Base-by-base conservation (phyloP, 2,329 filamentous ascomycete species). In the Fusarium hainanense region DNA sequence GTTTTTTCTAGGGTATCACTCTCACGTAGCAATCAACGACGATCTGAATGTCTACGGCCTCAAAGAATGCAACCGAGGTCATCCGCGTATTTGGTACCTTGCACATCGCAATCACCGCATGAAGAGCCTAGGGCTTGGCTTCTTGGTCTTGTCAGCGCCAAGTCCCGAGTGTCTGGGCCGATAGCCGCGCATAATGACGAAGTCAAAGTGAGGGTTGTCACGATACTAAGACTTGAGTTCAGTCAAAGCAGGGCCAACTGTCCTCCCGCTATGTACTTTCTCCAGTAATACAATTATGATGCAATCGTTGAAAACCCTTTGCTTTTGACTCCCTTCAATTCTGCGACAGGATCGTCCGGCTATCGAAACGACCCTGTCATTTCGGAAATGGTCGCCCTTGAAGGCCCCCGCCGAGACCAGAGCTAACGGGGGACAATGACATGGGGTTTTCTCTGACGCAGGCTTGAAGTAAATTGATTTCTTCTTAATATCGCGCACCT, bases 301-400 rank as follows among this genome's bases (percentile, higher is more conserved):
- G 61, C 46, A 61, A 66, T 66, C 27, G 54, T 48, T 46, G n/a
- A 12, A 32, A 61, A 13, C 58, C 43, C 44, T 44, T 49, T 30
- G n/a, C 9, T 34, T 46, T 56, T n/a, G 10, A 30, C 8, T 37
- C 50, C 46, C 47, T 40, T 20, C 25, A 49, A 57, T 60, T 50
- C 54, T 54, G 42, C 14, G 58, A 64, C 68, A 57, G 61, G 68
- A 66, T 68, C 70, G 57, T 56, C 68, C 63, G 64, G 69, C 63
- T 61, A 72, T 74, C 66, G 65, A 70, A 51, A 55, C 41, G 70
- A 59, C 69, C 72, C 70, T 74, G 72, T 68, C 70, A 74, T 74
- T 74, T 74, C 61, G 58, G 56, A 59, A 71, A 54, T 66, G 61
- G 50, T 25, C 43, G 37, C 49, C 68, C 69, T 59, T 66, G 44